Percentiles rank a stretch among this genome's conserved stretches.
phyloP scores from a whole-genome alignment of 148 eudicot genomes.

The Fagopyrum tataricum region DNA sequence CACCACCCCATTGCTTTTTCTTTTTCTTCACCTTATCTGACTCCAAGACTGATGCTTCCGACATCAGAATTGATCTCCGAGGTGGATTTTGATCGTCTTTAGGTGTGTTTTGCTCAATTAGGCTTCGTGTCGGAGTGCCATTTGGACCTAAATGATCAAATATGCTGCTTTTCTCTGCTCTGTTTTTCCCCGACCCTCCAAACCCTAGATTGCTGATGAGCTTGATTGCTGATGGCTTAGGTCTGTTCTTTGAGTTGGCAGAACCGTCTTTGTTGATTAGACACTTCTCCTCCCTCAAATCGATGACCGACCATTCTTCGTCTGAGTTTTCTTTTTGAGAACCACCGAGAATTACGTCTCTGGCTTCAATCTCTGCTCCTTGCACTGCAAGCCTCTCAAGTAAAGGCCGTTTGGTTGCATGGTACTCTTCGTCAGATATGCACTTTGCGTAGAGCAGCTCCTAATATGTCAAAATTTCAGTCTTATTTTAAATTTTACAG shows the following conservation, averaged over 20 bases:
- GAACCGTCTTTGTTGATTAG: conserved; percentile 26
- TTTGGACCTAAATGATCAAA: conserved; percentile 16
- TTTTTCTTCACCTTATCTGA: conserved; percentile 34
- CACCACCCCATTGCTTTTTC: conserved; percentile 48
- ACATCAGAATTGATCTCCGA: conserved; percentile 40
- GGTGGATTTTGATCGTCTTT: too few relatives aligned
- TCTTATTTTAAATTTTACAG: too few relatives aligned
- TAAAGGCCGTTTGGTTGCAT: conserved; percentile 74
- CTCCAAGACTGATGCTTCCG: conserved; percentile 33
- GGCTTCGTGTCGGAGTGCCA: conserved; percentile 13
- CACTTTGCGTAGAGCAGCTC: conserved; percentile 79
- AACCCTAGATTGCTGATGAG: conserved; percentile 54
- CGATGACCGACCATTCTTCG: conserved; percentile 77
- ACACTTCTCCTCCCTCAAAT: conserved; percentile 52
- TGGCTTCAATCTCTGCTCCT: conserved; percentile 68
- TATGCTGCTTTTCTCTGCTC: conserved; percentile 37
- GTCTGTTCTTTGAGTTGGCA: conserved; percentile 30
- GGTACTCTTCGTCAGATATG: conserved; percentile 87
- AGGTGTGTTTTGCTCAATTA: conserved; percentile 12
- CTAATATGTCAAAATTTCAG: conserved; percentile 21
- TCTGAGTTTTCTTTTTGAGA: conserved; percentile 28
- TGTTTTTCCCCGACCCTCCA: conserved; percentile 28
- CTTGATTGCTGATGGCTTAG: conserved; percentile 34
- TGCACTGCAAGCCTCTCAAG: conserved; percentile 77
- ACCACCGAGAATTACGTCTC: conserved; percentile 40